Evolutionary conservation across 805 yeast genomes (phyloP).

Genomic region (Metschnikowia gruessii): DNA sequence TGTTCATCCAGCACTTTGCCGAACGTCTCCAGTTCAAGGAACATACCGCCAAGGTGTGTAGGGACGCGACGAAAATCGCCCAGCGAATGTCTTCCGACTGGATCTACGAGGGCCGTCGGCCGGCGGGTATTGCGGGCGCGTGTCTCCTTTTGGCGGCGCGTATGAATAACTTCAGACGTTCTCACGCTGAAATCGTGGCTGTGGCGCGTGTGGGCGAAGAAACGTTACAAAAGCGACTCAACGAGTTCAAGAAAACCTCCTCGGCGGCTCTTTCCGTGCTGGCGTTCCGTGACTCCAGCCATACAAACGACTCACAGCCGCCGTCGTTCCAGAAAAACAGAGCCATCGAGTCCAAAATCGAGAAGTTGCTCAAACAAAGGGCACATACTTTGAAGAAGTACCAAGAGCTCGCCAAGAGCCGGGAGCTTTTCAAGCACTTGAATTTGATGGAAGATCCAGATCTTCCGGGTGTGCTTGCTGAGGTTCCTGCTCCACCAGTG

Average conservation of each 20-base stretch:
- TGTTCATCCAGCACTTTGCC: conserved; percentile 92
- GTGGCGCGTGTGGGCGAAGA: conserved; percentile 95
- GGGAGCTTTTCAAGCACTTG: conserved; percentile 11
- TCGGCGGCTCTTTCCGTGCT: conserved; percentile 72
- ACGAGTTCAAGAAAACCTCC: conserved; percentile 77
- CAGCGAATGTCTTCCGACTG: conserved; percentile 92
- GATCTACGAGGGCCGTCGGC: conserved; percentile 95
- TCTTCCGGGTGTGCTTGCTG: not conserved
- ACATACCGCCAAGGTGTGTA: conserved; percentile 67
- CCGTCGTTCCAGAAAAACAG: conserved; percentile 77
- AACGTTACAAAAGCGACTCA: conserved; percentile 84
- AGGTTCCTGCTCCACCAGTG: too few relatives aligned
- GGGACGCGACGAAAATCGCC: conserved; percentile 84
- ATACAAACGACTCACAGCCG: conserved; percentile 58
- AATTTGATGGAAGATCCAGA: not conserved
- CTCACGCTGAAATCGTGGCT: conserved; percentile 90
- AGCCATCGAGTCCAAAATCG: conserved; percentile 43
- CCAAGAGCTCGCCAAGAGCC: conserved; percentile 22
- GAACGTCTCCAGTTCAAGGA: conserved; percentile 81
- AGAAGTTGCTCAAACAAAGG: conserved; percentile 25
- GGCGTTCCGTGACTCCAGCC: conserved; percentile 59
- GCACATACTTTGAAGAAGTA: conserved; percentile 22
- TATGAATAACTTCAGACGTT: conserved; percentile 91
- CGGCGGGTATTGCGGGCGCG: conserved; percentile 99
- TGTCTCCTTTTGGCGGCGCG: conserved; percentile 89